phyloP scores from a whole-genome alignment of 148 eudicot species.

The Rhododendron kiyosumense region DNA sequence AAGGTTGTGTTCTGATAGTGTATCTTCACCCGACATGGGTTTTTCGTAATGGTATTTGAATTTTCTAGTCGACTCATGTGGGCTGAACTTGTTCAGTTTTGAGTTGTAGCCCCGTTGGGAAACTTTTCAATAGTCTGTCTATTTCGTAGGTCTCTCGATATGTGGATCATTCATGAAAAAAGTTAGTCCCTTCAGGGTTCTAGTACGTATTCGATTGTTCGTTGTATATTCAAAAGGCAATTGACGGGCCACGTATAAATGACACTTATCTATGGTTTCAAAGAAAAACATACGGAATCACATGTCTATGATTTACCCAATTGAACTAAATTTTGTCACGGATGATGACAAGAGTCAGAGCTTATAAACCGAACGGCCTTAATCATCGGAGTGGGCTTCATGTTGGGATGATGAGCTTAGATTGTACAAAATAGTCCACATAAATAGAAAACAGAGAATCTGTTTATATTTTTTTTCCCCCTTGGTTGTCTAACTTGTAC shows the following conservation, averaged over 20 bases:
- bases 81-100: not conserved
- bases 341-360: not conserved
- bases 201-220: not conserved
- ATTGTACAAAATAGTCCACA: not conserved
- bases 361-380: not conserved
- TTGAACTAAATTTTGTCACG: not conserved
- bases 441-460: not conserved
- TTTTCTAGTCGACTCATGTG: not conserved
- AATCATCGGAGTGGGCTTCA: not conserved
- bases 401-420: not conserved
- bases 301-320: not conserved
- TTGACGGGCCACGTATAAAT: not conserved
- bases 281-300: not conserved
- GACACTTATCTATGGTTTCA: not conserved
- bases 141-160: not conserved
- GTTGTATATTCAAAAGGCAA: not conserved
- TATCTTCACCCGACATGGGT: not conserved
- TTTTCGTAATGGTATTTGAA: not conserved
- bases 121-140: not conserved
- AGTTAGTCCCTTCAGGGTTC: not conserved
- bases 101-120: not conserved
- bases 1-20: not conserved
- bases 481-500: not conserved
- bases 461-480: not conserved
- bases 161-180: not conserved